Base-by-base conservation (phyloP, 345 rosid species). In the Gossypium anomalum region DNA sequence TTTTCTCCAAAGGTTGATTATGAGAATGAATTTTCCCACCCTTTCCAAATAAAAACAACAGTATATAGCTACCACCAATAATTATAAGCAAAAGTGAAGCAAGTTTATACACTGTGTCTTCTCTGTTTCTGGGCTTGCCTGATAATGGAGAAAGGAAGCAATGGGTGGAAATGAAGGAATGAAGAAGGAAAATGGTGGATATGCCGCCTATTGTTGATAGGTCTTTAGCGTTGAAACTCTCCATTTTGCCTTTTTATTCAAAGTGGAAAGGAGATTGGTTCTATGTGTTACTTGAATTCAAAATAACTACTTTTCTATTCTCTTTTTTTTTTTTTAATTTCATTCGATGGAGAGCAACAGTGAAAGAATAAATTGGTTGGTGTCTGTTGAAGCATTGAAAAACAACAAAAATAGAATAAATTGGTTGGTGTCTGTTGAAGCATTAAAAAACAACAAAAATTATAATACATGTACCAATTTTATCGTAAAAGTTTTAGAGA, bases 81-180 rank as follows among this genome's bases (percentile, higher is more conserved):
- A 96, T 52, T 3, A 93, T 87, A 72, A 96, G 92, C 89, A 92
- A 82, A 80, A 96, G 89, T 48, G 99, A 96, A 83, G 98, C 99
- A 51, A 93, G 97, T 80, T 92, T 93, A 76, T 96, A 98, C 75
- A 93, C 98, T 3, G 90, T 96, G 92, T 96, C 98, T 86, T 96
- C 98, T 90, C 99, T 98, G 91, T 74, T 93, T 95, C 89, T 95
- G 97, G 25, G 98, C 97, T 41, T 98, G 98, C 20, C 97, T 98
- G 15, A 93, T 97, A 74, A 95, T 87, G 69, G 98, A 93, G 87
- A 95, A 95, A 51, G 98, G 99, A 52, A 95, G 85, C 99, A 93
- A 71, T 95, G 99, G 64, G 99, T 93, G 4, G 98, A 98, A 45
- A 95, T 95, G 79, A 66, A 95, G 51, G 97, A 95, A 79, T 95